Conservation (phyloP, 192 early-diverging fungal genomes). For the Spizellomyces sp. region DNA sequence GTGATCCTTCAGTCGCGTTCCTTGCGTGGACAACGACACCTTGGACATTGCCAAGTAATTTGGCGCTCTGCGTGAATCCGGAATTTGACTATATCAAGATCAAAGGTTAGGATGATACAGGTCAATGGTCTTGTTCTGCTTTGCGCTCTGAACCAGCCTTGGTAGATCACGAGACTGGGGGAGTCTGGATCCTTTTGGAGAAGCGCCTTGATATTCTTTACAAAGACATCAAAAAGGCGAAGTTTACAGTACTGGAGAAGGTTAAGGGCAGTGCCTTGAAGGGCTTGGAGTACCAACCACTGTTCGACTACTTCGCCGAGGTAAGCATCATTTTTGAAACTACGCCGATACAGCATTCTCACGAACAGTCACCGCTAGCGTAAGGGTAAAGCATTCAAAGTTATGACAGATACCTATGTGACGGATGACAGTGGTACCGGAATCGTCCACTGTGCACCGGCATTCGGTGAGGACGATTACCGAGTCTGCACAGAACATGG, state of each 20-base stretch:
- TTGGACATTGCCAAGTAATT: conserved; percentile 96
- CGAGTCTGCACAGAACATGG: conserved; percentile 83
- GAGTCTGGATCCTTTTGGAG: conserved; percentile 84
- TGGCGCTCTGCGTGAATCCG: conserved; percentile 92
- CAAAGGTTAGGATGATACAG: conserved; percentile 36
- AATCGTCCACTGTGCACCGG: conserved; percentile 96
- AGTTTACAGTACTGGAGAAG: conserved; percentile 80
- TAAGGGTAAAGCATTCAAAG: conserved; percentile 78
- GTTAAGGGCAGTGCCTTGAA: conserved; percentile 78
- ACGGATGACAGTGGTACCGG: conserved; percentile 94
- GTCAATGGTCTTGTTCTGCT: neutral
- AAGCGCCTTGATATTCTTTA: conserved; percentile 84
- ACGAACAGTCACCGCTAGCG: conserved; percentile 21
- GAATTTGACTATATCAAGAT: conserved; percentile 97
- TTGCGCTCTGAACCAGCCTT: conserved; percentile 25
- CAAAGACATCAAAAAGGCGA: conserved; percentile 95
- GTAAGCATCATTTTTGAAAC: conserved; percentile 14
- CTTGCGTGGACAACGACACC: conserved; percentile 99
- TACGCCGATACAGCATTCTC: neutral
- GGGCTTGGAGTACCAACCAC: conserved; percentile 86
- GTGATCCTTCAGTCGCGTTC: conserved; percentile 75
- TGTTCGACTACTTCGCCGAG: conserved; percentile 80
- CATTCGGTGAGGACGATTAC: conserved; percentile 99
- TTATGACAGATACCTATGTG: conserved; percentile 90
- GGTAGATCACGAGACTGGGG: conserved; percentile 72